Conservation (phyloP, 1,284 basidiomycete genomes). For the Rhodotorula sp. region DNA sequence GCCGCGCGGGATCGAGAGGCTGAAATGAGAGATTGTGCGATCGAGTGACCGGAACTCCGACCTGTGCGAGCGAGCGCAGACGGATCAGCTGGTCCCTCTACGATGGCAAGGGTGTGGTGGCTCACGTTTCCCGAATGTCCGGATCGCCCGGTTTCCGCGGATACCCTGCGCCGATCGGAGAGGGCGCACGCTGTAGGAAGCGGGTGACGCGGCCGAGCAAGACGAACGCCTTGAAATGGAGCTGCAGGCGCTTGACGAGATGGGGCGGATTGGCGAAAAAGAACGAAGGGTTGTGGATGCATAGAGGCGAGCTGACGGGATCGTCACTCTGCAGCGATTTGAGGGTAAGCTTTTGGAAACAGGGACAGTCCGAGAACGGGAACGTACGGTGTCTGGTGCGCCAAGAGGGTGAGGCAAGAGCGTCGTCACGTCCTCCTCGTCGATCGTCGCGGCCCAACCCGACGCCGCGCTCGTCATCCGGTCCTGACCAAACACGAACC, state of each 20-base stretch:
- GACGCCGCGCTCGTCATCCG: slow-evolving; percentile 39
- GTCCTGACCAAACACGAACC: slow-evolving; percentile 36
- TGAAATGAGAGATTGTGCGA: slow-evolving; percentile 31
- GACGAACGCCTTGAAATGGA: slow-evolving; percentile 39
- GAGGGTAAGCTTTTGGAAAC: not conserved
- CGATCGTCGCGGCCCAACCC: slow-evolving; percentile 39
- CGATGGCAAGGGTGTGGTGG: not conserved
- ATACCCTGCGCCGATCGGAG: slow-evolving; percentile 13
- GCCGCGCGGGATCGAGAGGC: slow-evolving; percentile 35
- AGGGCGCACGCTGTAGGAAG: slow-evolving; percentile 31
- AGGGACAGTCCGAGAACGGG: not conserved
- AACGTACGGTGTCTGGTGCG: slow-evolving; percentile 6
- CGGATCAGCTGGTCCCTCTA: no score
- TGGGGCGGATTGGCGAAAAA: slow-evolving; percentile 31
- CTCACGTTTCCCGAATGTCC: slow-evolving; percentile 20
- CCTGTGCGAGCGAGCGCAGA: not conserved
- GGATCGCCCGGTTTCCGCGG: not conserved
- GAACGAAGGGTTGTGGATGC: slow-evolving; percentile 23
- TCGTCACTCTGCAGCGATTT: not conserved
- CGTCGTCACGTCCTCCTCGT: slow-evolving; percentile 40
- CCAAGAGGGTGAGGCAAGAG: slow-evolving; percentile 20
- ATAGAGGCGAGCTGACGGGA: slow-evolving; percentile 19
- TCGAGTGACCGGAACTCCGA: slow-evolving; percentile 37
- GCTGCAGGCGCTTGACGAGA: slow-evolving; percentile 29
- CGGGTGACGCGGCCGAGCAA: slow-evolving; percentile 35